Percentiles rank a stretch among this genome's conserved stretches.
These are phyloP conservation scores for Ophiocordyceps sinensis DNA, from an alignment of 2,329 filamentous ascomycete species.

Conservation along the genomic window DNA sequence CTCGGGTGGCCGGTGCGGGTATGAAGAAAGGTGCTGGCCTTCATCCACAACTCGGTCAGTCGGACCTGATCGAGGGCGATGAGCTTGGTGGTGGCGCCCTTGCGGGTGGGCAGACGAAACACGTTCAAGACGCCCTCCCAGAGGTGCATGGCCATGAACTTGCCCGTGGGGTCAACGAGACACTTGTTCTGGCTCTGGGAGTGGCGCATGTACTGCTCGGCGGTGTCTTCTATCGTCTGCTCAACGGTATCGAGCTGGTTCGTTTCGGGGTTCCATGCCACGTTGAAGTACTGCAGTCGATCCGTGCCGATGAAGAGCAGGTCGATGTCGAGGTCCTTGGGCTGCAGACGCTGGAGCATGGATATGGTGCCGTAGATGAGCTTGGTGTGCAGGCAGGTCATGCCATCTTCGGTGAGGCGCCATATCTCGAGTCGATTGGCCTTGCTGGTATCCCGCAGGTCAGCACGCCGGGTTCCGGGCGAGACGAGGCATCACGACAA, in stretches of 20 bases:
- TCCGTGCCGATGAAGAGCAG: slow-evolving; percentile 89
- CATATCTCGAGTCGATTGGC: slow-evolving; percentile 80
- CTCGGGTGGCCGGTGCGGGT: slow-evolving; percentile 43
- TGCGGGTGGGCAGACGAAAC: slow-evolving; percentile 33
- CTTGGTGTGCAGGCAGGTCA: slow-evolving; percentile 52
- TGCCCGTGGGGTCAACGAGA: slow-evolving; percentile 66
- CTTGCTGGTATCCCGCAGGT: slow-evolving; percentile 39
- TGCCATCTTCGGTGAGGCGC: slow-evolving; percentile 47
- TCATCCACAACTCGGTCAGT: slow-evolving; percentile 45
- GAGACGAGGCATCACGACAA: slow-evolving; percentile 1
- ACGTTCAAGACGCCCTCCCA: slow-evolving; percentile 47
- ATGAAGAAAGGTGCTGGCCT: slow-evolving; percentile 40
- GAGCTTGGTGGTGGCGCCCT: slow-evolving; percentile 27
- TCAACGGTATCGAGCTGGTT: slow-evolving; percentile 35
- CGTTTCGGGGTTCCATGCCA: slow-evolving; percentile 59
- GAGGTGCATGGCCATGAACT: slow-evolving; percentile 41
- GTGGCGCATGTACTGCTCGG: slow-evolving; percentile 53
- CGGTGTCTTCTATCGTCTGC: slow-evolving; percentile 35
- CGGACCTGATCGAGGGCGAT: slow-evolving; percentile 39
- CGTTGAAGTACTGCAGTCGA: slow-evolving; percentile 77
- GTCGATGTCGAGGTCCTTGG: slow-evolving; percentile 59
- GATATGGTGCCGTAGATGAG: slow-evolving; percentile 74
- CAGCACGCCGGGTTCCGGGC: not conserved
- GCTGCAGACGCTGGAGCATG: slow-evolving; percentile 68
- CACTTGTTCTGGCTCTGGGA: slow-evolving; percentile 73